phyloP scores from a whole-genome alignment of 2,329 filamentous ascomycete genomes.

The Dryadomyces quercivorus region DNA sequence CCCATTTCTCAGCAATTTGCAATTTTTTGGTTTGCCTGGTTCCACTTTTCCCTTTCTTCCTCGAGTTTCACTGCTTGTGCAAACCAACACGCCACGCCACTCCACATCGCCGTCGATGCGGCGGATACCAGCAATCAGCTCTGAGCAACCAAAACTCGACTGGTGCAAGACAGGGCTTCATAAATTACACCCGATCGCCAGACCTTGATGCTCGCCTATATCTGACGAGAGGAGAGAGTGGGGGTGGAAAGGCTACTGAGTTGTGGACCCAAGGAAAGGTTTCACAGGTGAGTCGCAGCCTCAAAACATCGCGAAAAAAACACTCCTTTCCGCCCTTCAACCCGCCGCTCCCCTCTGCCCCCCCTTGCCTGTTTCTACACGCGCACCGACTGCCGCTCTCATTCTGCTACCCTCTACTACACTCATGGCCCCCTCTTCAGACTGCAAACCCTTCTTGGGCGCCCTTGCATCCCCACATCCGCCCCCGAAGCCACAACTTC shows the following conservation, averaged over 20 bases:
- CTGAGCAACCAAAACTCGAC: not conserved
- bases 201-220: conserved; percentile 6
- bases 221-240: conserved; percentile 6
- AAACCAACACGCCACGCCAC: conserved; percentile 1
- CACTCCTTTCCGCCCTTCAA: not conserved
- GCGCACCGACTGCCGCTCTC: not conserved
- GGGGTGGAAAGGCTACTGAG: conserved; percentile 5
- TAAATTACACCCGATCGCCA: conserved; percentile 1
- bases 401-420: not conserved
- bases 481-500: not conserved
- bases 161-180: conserved; percentile 2
- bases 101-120: not conserved
- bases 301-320: not conserved
- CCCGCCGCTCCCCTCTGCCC: not conserved
- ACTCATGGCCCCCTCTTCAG: not conserved
- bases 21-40: not conserved
- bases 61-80: not conserved
- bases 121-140: not conserved
- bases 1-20: not conserved
- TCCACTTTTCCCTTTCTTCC: not conserved
- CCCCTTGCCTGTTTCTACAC: not conserved
- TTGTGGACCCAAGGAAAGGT: conserved; percentile 3
- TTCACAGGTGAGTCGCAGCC: conserved; percentile 7
- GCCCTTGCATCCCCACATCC: not conserved
- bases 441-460: not conserved